Evolutionary conservation across 1,284 basidiomycete genomes (phyloP), one percentile per base, ranked within the genome.

Genomic region (Mycosarcoma maydis): DNA sequence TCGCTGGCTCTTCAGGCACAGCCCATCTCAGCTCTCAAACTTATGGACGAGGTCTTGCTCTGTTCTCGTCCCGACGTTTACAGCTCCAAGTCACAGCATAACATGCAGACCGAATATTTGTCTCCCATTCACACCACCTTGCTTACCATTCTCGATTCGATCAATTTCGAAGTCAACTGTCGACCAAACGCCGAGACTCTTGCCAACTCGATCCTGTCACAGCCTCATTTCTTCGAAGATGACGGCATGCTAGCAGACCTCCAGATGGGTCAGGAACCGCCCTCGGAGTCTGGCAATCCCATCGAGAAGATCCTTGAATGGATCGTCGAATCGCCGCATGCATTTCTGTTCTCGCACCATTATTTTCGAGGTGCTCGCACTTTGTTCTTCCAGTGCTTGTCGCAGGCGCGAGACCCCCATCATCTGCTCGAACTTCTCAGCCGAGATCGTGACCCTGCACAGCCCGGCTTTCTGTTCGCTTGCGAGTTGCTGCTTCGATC

Each of bases 401-500:
- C 54, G 1, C 54, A 65, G 17, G 36, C 30, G 9, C 11, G 36
- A 8, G 50, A 65, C 37, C 32, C 45, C 0, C 50, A 57, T 5
- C 19, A 32, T 8, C 29, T 54, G 4, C 24, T 65, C 22, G 54
- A 53, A 3, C 33, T 37, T 4, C 36, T 65, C 22, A 34, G 49
- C 14, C 32, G 43, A 13, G 45, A 50, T n/a, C 44, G 29, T 24
- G 54, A 57, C 19, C 19, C 50, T 6, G 41, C 45, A n/a, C 53
- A 61, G 14, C 49, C 48, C 13, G 57, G 34, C 11, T 48, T 61
- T 6, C 45, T 42, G 2, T 41, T 40, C 10, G 46, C 46, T 3
- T 56, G 57, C 44, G 50, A 57, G 0, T 8, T 61, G 3, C 23
- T 68, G 37, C 48, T 68, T 19, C 65, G 65, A 23, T 48, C 65